Evolutionary conservation across 768 basidiomycete species (phyloP).

Genomic region (Serendipita vermifera): DNA sequence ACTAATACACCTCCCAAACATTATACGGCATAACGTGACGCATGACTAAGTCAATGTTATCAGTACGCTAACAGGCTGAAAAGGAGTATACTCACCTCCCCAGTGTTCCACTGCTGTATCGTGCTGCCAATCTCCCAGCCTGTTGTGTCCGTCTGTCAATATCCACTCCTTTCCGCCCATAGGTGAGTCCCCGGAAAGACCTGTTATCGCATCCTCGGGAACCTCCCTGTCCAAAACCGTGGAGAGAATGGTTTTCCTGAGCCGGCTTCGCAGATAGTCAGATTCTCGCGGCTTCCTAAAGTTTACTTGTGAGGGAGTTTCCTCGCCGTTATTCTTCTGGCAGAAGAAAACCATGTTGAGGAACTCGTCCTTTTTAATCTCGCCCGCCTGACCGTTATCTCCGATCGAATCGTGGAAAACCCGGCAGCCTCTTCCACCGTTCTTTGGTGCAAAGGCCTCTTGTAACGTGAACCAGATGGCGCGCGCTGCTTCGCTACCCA

Average conservation of each 20-base stretch:
- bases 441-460: constrained; percentile 44
- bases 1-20: constrained; percentile 68
- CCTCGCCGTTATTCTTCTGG: constrained; percentile 35
- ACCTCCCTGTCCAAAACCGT: constrained; percentile 43
- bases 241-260: constrained; percentile 49
- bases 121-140: constrained; percentile 52
- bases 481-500: constrained; percentile 46
- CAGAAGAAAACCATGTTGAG: constrained; percentile 50
- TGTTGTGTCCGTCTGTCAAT: constrained; percentile 50
- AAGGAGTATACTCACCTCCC: constrained; percentile 39
- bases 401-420: constrained; percentile 61
- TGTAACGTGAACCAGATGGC: constrained; percentile 60
- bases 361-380: constrained; percentile 36
- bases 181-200: constrained; percentile 21
- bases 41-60: constrained; percentile 43
- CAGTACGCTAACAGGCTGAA: not conserved
- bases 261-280: constrained; percentile 56
- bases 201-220: constrained; percentile 25
- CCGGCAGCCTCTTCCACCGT: constrained; percentile 37
- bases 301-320: constrained; percentile 46
- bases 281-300: constrained; percentile 42
- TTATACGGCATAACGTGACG: constrained; percentile 55
- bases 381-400: constrained; percentile 20
- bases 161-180: constrained; percentile 31
- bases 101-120: constrained; percentile 59